Percentiles rank a stretch among this genome's conserved stretches.
phyloP scores from a whole-genome alignment of 495 filamentous ascomycete species.

The Penicillium nucicola region DNA sequence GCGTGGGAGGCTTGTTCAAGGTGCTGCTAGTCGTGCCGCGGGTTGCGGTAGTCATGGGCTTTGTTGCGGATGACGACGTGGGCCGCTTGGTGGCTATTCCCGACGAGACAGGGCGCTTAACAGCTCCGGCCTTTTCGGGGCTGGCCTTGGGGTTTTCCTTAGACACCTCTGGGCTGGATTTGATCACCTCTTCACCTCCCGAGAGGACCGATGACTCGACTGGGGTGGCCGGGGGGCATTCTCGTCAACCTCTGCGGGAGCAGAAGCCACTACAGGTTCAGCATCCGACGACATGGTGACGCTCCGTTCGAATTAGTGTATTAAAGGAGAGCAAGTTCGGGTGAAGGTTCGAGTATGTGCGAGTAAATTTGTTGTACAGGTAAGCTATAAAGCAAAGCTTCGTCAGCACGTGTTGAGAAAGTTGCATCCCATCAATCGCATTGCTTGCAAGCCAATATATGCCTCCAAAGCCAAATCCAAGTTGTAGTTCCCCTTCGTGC shows the following conservation, averaged over 20 bases:
- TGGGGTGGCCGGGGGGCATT: constrained; percentile 38
- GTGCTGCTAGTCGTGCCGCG: constrained; percentile 32
- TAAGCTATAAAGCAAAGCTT: neutral
- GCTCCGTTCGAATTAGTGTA: constrained; percentile 9
- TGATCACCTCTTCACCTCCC: constrained; percentile 35
- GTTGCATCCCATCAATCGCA: neutral
- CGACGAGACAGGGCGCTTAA: constrained; percentile 29
- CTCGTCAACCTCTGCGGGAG: constrained; percentile 23
- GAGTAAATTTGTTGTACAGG: neutral
- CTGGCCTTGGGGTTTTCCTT: constrained; percentile 36
- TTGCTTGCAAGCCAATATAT: neutral
- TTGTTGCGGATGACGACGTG: constrained; percentile 32
- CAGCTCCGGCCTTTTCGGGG: constrained; percentile 15
- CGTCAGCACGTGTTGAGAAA: neutral
- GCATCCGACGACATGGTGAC: constrained; percentile 37
- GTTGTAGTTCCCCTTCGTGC: neutral
- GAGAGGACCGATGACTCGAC: constrained; percentile 37
- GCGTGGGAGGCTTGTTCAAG: constrained; percentile 44
- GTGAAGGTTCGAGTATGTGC: neutral
- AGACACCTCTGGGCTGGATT: constrained; percentile 39
- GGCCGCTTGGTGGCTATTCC: constrained; percentile 38
- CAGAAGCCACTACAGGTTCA: constrained; percentile 26
- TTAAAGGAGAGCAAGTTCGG: neutral
- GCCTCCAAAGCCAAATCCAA: neutral
- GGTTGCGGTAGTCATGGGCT: constrained; percentile 23